phyloP scores from a whole-genome alignment of 1,284 basidiomycete genomes.

The Mycena sp. region DNA sequence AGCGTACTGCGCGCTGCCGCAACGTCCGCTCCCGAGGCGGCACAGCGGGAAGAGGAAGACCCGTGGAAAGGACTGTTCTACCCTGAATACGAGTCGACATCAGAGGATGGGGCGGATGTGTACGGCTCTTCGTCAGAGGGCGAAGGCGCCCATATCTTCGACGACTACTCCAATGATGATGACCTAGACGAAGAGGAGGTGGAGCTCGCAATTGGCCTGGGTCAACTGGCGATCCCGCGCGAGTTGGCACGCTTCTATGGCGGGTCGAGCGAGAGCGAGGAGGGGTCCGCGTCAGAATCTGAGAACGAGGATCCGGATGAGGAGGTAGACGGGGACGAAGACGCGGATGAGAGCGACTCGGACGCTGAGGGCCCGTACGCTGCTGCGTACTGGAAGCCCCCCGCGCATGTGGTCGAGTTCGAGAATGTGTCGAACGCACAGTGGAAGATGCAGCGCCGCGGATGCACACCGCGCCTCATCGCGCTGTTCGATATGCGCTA shows the following conservation, averaged over 20 bases:
- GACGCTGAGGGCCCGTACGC: slow-evolving; percentile 45
- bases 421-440: slow-evolving; percentile 46
- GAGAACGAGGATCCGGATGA: slow-evolving; percentile 45
- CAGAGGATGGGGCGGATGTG: slow-evolving; percentile 51
- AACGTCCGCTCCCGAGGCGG: slow-evolving; percentile 24
- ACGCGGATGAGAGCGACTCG: slow-evolving; percentile 34
- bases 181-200: slow-evolving; percentile 32
- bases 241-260: slow-evolving; percentile 20
- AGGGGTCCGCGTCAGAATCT: slow-evolving; percentile 34
- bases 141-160: slow-evolving; percentile 36
- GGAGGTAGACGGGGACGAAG: slow-evolving; percentile 41
- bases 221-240: background rate
- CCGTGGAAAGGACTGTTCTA: slow-evolving; percentile 77
- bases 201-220: slow-evolving; percentile 19
- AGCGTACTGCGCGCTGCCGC: slow-evolving; percentile 52
- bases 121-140: slow-evolving; percentile 29
- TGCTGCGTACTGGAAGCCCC: slow-evolving; percentile 67
- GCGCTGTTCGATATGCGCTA: slow-evolving; percentile 64
- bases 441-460: slow-evolving; percentile 64
- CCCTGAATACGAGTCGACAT: slow-evolving; percentile 47
- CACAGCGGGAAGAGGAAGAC: slow-evolving; percentile 50
- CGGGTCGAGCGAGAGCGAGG: slow-evolving; percentile 32
- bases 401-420: slow-evolving; percentile 51
- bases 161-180: slow-evolving; percentile 23
- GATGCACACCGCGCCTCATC: slow-evolving; percentile 68